These are phyloP conservation scores for Acorus calamus DNA, from an alignment of 106 monocot genomes.

Conservation along the genomic window DNA sequence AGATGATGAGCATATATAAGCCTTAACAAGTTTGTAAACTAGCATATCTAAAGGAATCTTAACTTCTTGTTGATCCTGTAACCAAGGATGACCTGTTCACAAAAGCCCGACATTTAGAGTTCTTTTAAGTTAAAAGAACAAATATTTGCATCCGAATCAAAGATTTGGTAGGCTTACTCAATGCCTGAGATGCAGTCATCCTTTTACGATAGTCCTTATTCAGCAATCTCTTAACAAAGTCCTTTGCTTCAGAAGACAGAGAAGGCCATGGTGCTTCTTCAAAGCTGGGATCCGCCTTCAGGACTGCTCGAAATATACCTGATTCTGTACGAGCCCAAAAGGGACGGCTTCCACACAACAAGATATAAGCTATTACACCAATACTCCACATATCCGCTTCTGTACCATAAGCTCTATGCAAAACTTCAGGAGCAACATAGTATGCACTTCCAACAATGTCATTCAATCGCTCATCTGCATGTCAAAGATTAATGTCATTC, in stretches of 20 bases:
- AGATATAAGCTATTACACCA: constrained; percentile 90
- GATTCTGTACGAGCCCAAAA: constrained; percentile 98
- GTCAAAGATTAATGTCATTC: background rate
- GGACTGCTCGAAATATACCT: constrained; percentile 88
- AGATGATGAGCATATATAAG: constrained; percentile 71
- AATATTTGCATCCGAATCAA: background rate
- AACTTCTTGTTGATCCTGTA: constrained; percentile 45
- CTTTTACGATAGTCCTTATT: constrained; percentile 84
- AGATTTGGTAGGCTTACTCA: constrained; percentile 26
- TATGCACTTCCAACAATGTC: constrained; percentile 99
- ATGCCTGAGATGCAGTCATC: constrained; percentile 69
- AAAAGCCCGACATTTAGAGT: background rate
- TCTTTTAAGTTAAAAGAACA: background rate
- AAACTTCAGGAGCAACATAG: constrained; percentile 97
- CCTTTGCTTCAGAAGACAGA: constrained; percentile 23
- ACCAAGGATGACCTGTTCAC: constrained; percentile 78
- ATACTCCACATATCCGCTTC: constrained; percentile 99
- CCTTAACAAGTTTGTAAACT: constrained; percentile 62
- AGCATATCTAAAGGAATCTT: constrained; percentile 73
- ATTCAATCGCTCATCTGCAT: constrained; percentile 83
- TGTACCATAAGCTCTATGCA: constrained; percentile 89
- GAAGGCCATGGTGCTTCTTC: constrained; percentile 59
- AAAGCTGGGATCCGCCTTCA: constrained; percentile 89
- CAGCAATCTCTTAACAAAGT: constrained; percentile 22
- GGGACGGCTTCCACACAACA: constrained; percentile 89